Evolutionary conservation across 352 stramenopile genomes (phyloP).

Genomic region (Elongisporangium anandrum): DNA sequence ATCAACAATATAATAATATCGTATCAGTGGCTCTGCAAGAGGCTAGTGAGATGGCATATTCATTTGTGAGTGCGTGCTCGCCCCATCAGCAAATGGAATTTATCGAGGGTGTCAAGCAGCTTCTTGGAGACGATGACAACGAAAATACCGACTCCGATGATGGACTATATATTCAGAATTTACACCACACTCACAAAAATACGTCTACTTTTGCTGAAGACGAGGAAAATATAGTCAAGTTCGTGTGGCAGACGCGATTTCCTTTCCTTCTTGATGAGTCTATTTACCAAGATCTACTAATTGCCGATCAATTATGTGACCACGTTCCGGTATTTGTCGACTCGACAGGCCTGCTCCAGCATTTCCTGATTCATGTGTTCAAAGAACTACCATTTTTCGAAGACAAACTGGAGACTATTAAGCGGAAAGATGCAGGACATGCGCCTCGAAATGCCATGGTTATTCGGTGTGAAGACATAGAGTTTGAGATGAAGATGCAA

Average conservation of each 20-base stretch:
- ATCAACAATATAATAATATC: neutral
- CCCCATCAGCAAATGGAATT: neutral
- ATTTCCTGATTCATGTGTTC: conserved; percentile 46
- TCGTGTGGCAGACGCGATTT: conserved; percentile 38
- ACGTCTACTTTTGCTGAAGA: neutral
- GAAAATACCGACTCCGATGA: neutral
- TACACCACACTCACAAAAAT: neutral
- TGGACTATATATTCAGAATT: neutral
- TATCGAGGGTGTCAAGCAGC: conserved; percentile 1
- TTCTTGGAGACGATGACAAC: neutral
- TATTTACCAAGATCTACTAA: conserved; percentile 10
- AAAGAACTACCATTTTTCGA: conserved; percentile 28
- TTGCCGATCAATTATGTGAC: conserved; percentile 26
- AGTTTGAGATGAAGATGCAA: conserved; percentile 16
- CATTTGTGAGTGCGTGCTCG: conserved; percentile 5
- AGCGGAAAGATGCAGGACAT: neutral
- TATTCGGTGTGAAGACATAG: conserved; percentile 23
- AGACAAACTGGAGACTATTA: neutral
- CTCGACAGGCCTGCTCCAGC: conserved; percentile 28
- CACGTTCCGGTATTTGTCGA: conserved; percentile 45
- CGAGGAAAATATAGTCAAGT: neutral
- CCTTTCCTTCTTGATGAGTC: conserved; percentile 19
- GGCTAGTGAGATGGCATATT: conserved; percentile 7
- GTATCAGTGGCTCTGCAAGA: conserved; percentile 3
- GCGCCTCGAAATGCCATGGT: conserved; percentile 12